These are phyloP conservation scores for Spencermartinsiella ligniputridi DNA, from an alignment of 1,139 yeast genomes.

Conservation along the genomic window DNA sequence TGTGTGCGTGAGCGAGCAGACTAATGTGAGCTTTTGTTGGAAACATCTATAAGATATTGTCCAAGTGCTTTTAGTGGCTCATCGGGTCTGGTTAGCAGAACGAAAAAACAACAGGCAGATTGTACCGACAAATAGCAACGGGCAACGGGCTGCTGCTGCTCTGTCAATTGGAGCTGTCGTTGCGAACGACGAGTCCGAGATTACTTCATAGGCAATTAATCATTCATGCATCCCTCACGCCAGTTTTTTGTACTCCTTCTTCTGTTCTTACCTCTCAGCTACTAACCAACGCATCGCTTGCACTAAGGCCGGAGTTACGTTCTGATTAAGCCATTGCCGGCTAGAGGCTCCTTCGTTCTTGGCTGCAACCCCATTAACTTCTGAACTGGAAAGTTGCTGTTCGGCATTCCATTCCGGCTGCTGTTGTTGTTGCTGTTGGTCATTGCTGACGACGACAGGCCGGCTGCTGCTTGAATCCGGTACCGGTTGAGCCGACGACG, in stretches of 20 bases:
- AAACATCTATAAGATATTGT: conserved; percentile 51
- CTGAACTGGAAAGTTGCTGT: not conserved
- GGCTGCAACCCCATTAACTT: conserved; percentile 1
- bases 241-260: too few relatives aligned
- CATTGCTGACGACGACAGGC: not conserved
- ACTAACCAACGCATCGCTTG: conserved; percentile 62
- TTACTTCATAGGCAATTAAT: not conserved
- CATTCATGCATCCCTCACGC: not conserved
- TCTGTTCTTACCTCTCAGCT: conserved; percentile 37
- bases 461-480: too few relatives aligned
- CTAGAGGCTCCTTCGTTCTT: conserved; percentile 58
- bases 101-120: too few relatives aligned
- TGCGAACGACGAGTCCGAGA: not conserved
- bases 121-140: too few relatives aligned
- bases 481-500: too few relatives aligned
- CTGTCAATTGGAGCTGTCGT: too few relatives aligned
- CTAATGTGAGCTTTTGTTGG: conserved; percentile 8
- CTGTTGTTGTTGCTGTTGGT: not conserved
- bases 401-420: not conserved
- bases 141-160: too few relatives aligned
- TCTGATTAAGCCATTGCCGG: conserved; percentile 69
- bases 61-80: conserved; percentile 72
- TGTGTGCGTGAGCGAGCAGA: too few relatives aligned
- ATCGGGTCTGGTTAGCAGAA: conserved; percentile 42
- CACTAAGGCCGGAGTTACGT: conserved; percentile 62